A percentile compares a stretch with the other conserved stretches of the same genome.
phyloP scores from a whole-genome alignment of 768 basidiomycete species.

The Serendipita vermifera region DNA sequence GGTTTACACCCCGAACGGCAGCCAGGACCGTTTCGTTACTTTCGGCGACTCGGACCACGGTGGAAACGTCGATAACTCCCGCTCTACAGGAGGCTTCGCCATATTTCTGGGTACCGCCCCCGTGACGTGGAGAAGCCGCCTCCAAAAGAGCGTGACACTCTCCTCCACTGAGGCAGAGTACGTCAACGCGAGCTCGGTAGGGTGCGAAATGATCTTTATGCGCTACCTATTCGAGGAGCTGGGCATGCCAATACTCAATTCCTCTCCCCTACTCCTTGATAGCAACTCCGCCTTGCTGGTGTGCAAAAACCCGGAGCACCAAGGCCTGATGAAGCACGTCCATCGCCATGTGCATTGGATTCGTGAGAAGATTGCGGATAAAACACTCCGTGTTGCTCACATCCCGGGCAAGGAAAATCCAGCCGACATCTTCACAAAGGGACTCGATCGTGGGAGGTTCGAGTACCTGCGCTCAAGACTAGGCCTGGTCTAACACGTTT shows the following conservation, averaged over 20 bases:
- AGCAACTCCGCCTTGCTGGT: constrained; percentile 15
- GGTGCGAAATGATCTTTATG: constrained; percentile 11
- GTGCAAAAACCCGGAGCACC: constrained; percentile 15
- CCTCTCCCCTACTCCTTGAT: constrained; percentile 12
- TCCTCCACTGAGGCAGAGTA: constrained; percentile 21
- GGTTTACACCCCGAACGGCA: background rate
- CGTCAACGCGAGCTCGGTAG: constrained; percentile 14
- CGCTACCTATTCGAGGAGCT: constrained; percentile 2
- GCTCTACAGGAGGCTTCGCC: constrained; percentile 18
- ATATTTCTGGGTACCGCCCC: constrained; percentile 17
- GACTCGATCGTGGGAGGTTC: background rate
- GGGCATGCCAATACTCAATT: background rate
- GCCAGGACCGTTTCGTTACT: constrained; percentile 12
- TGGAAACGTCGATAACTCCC: constrained; percentile 15
- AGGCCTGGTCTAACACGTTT: background rate
- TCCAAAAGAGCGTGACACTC: constrained; percentile 17
- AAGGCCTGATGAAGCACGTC: constrained; percentile 20
- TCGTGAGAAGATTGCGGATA: constrained; percentile 14
- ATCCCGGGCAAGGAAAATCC: constrained; percentile 14
- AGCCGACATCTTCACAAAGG: constrained; percentile 20
- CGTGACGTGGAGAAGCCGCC: constrained; percentile 17
- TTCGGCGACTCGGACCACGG: constrained; percentile 24
- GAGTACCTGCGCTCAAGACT: background rate
- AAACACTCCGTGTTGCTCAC: constrained; percentile 11
- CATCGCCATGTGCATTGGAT: constrained; percentile 19